phyloP scores from a whole-genome alignment of 2,329 filamentous ascomycete species.

The Hirsutella rhossiliensis region DNA sequence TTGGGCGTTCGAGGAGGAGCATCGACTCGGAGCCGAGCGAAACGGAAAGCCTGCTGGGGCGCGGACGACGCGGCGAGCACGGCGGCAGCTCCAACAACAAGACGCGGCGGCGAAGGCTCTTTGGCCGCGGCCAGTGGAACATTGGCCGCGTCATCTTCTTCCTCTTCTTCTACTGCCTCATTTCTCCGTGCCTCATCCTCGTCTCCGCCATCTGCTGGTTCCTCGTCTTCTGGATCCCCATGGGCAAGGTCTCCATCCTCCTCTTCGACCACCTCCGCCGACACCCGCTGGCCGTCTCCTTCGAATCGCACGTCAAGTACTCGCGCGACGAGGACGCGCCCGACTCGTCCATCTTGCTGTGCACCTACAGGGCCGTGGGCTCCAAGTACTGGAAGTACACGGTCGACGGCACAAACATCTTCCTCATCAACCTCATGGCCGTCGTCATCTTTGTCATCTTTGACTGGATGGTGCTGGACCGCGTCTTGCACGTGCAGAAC shows the following conservation, averaged over 20 bases:
- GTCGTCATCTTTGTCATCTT: constrained; percentile 92
- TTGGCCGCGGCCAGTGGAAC: constrained; percentile 93
- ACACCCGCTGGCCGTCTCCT: constrained; percentile 84
- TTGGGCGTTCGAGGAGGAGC: constrained; percentile 78
- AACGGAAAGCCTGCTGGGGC: constrained; percentile 76
- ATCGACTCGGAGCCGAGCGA: constrained; percentile 76
- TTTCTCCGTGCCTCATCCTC: constrained; percentile 74
- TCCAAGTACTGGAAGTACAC: constrained; percentile 99
- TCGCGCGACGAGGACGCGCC: constrained; percentile 59
- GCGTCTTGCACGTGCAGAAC: constrained; percentile 55
- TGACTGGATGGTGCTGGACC: constrained; percentile 73
- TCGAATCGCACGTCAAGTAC: constrained; percentile 74
- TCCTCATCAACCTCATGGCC: constrained; percentile 91
- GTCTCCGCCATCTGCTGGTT: constrained; percentile 91
- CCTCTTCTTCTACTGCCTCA: constrained; percentile 84
- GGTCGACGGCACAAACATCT: constrained; percentile 95
- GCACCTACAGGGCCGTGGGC: constrained; percentile 92
- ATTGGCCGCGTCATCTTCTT: constrained; percentile 93
- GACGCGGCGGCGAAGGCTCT: constrained; percentile 53
- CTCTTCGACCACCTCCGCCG: constrained; percentile 84
- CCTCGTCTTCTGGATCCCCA: constrained; percentile 93
- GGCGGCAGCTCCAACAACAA: constrained; percentile 41
- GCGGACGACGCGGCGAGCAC: constrained; percentile 38
- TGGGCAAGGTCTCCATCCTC: constrained; percentile 89
- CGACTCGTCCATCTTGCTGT: constrained; percentile 79